Evolutionary conservation across 106 monocot species (phyloP), one percentile per base, ranked within the genome.

Genomic region (Dendrobium officinale): DNA sequence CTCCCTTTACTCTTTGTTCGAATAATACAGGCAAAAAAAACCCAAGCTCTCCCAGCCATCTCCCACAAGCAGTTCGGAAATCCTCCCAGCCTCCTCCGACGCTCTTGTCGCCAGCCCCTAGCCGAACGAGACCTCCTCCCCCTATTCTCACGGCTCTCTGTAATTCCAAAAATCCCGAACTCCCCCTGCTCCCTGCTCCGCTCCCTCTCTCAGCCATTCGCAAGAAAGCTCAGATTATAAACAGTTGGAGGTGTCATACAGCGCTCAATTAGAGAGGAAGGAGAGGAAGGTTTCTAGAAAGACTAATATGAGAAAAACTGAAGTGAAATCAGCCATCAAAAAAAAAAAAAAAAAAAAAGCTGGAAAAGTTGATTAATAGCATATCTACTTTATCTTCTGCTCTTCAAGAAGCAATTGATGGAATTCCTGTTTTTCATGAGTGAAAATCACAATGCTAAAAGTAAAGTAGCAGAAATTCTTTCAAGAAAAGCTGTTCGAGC

Each of bases 281-380:
- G 83, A 86, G 80, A 77, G 61, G 68, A 90, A 89, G 68, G 83
- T 79, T 67, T 80, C 85, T 72, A 92, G 96, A 84, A 89, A 85
- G 77, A 78, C 86, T 59, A 94, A 91, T 27, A 81, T 78, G 75
- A 88, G 82, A 78, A 88, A 89, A 80, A 97, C 81, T 78, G 92
- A 89, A 72, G 85, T 92, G 43, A 94, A 91, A 76, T 75, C 72
- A 41, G 86, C 79, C 15, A 94, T 92, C 75, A 90, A 26, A 26
- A 26, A 26, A 26, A 26, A 26, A 26, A 26, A 26, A 26, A 26
- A 26, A 26, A 26, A 26, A 82, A 84, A 92, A 79, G 82, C 83
- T 89, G 66, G 93, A 94, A 31, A 97, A 94, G 80, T 78, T 94
- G 84, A 97, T 97, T 92, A 84, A 83, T 82, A 67, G 87, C 43